A percentile compares a stretch with the other conserved stretches of the same genome.
Conservation (phyloP, 768 basidiomycete genomes). For the Mycena belliarum region DNA sequence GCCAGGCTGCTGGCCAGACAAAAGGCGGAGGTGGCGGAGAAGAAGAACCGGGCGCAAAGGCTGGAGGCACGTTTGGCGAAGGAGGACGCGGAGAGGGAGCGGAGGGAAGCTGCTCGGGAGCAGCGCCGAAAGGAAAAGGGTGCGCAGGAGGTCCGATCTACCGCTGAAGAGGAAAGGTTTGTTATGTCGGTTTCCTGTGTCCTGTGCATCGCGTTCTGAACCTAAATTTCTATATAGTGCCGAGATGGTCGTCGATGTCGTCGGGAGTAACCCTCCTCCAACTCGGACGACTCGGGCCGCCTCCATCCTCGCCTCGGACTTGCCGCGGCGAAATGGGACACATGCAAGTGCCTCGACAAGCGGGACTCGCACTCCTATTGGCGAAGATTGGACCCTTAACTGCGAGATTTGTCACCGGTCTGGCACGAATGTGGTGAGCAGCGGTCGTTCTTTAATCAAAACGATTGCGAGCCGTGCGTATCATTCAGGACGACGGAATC, state of each 20-base stretch:
- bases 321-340: slow-evolving; percentile 21
- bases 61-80: slow-evolving; percentile 56
- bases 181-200: not conserved
- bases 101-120: slow-evolving; percentile 63
- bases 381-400: slow-evolving; percentile 81
- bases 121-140: slow-evolving; percentile 52
- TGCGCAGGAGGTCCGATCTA: slow-evolving; percentile 36
- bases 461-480: not conserved
- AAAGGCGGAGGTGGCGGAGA: slow-evolving; percentile 69
- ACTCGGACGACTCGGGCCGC: slow-evolving; percentile 8
- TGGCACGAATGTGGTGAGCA: slow-evolving; percentile 72
- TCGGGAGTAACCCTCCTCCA: slow-evolving; percentile 5
- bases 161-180: slow-evolving; percentile 27
- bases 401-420: slow-evolving; percentile 81
- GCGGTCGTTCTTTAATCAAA: not conserved
- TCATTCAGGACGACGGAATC: slow-evolving; percentile 69
- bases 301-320: not conserved
- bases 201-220: not conserved
- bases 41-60: slow-evolving; percentile 61
- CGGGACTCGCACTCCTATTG: slow-evolving; percentile 53
- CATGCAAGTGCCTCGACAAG: slow-evolving; percentile 29
- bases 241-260: slow-evolving; percentile 16
- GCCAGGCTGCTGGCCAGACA: slow-evolving; percentile 59
- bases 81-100: slow-evolving; percentile 55
- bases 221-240: not conserved